A percentile compares a stretch with the other conserved stretches of the same genome.
Conservation (phyloP, 2,329 filamentous ascomycete species). For the Biscogniauxia mediterranea region DNA sequence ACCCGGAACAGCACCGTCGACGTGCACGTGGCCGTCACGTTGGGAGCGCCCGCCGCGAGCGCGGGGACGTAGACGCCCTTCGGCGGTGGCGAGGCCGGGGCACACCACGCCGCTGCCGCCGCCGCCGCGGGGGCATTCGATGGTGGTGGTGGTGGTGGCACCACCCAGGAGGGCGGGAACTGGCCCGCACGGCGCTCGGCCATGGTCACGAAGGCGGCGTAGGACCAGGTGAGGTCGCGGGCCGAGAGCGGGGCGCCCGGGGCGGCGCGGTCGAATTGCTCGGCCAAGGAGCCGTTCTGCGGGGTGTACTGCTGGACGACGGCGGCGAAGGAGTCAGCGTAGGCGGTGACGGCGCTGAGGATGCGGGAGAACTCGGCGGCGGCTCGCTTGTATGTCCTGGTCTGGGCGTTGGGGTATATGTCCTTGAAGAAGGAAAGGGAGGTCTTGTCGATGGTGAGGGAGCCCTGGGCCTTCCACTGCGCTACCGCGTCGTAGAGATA, state of each 20-base stretch:
- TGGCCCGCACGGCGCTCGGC: constrained; percentile 38
- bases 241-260: constrained; percentile 42
- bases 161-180: constrained; percentile 31
- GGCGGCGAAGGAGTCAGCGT: constrained; percentile 54
- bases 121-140: constrained; percentile 24
- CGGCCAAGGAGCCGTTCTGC: constrained; percentile 43
- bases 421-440: constrained; percentile 57
- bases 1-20: constrained; percentile 44
- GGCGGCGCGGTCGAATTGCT: constrained; percentile 46
- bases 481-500: constrained; percentile 57
- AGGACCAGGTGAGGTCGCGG: constrained; percentile 66
- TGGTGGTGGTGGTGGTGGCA: constrained; percentile 5
- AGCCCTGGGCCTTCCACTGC: constrained; percentile 48
- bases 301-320: constrained; percentile 48
- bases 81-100: constrained; percentile 15
- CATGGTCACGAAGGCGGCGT: constrained; percentile 57
- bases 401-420: constrained; percentile 45
- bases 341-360: constrained; percentile 45
- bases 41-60: constrained; percentile 35
- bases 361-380: constrained; percentile 40
- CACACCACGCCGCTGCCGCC: constrained; percentile 27
- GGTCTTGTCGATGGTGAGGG: constrained; percentile 46
- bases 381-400: constrained; percentile 44
- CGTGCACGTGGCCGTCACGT: constrained; percentile 31
- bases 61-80: constrained; percentile 35